A percentile compares a stretch with the other conserved stretches of the same genome.
Conservation (phyloP, 1,139 yeast species). For the Hanseniaspora sp. region DNA sequence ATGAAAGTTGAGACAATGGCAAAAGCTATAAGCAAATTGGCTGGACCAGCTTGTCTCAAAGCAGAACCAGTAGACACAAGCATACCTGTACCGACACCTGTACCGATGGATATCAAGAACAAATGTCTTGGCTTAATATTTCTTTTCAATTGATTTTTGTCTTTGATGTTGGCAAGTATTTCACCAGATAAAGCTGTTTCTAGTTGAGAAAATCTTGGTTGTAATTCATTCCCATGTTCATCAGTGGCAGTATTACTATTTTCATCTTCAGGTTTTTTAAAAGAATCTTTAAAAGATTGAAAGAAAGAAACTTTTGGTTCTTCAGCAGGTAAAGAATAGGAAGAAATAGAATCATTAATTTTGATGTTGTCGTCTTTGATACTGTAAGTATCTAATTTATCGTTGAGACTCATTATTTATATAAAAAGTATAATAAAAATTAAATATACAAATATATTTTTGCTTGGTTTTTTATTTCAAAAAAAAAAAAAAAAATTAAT, state of each 20-base stretch:
- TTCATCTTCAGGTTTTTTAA: slow-evolving; percentile 21
- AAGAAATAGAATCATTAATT: background rate
- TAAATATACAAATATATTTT: no score
- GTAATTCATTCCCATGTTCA: slow-evolving; percentile 14
- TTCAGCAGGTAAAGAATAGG: background rate
- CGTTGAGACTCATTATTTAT: no score
- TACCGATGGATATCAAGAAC: slow-evolving; percentile 70
- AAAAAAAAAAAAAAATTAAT: no score
- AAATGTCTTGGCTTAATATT: slow-evolving; percentile 42
- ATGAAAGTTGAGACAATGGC: slow-evolving; percentile 58
- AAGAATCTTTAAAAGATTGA: slow-evolving; percentile 23
- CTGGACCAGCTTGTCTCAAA: slow-evolving; percentile 66
- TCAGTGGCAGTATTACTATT: background rate
- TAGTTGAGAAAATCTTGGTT: slow-evolving; percentile 19
- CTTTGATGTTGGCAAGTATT: slow-evolving; percentile 17
- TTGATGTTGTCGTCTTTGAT: no score
- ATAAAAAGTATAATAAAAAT: no score
- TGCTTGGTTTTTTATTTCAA: no score
- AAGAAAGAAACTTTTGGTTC: slow-evolving; percentile 5
- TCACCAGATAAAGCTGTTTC: slow-evolving; percentile 11
- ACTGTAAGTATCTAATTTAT: no score
- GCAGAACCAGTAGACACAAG: slow-evolving; percentile 67
- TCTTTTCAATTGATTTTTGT: slow-evolving; percentile 32
- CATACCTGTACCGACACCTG: slow-evolving; percentile 74
- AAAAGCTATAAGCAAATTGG: slow-evolving; percentile 60